Conservation (phyloP, 2,329 filamentous ascomycete species). For the Alternaria arborescens region DNA sequence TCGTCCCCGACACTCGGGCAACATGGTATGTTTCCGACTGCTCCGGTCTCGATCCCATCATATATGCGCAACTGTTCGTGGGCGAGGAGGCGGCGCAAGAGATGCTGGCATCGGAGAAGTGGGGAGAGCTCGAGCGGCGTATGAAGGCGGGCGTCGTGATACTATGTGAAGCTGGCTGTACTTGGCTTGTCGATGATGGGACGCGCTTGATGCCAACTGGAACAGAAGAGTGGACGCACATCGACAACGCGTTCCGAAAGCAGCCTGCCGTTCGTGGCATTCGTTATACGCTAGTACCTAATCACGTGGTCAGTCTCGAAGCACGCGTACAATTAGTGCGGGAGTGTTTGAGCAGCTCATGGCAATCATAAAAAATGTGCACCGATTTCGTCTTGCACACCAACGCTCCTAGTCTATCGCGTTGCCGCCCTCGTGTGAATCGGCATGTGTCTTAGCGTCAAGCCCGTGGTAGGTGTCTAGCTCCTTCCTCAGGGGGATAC, state of each 20-base stretch:
- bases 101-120: slow-evolving; percentile 36
- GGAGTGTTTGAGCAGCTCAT: background rate
- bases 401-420: background rate
- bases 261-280: slow-evolving; percentile 31
- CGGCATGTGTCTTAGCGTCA: slow-evolving; percentile 3
- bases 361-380: background rate
- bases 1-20: background rate
- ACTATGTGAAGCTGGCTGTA: slow-evolving; percentile 52
- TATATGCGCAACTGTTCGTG: slow-evolving; percentile 50
- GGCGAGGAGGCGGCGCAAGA: slow-evolving; percentile 31
- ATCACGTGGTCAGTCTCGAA: background rate
- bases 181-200: slow-evolving; percentile 52
- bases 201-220: slow-evolving; percentile 46
- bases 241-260: slow-evolving; percentile 32
- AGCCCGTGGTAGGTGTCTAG: slow-evolving; percentile 13
- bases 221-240: slow-evolving; percentile 36
- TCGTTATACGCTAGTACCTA: slow-evolving; percentile 23
- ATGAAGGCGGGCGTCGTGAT: slow-evolving; percentile 51
- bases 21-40: slow-evolving; percentile 56
- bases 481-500: slow-evolving; percentile 3
- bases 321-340: slow-evolving; percentile 1
- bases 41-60: slow-evolving; percentile 54
- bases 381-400: background rate
- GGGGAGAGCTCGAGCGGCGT: slow-evolving; percentile 41
- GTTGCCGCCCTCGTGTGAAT: background rate